Percentiles rank a stretch among this genome's conserved stretches.
These are phyloP conservation scores for Starmera pachycereana DNA, from an alignment of 805 yeast genomes.

Conservation along the genomic window DNA sequence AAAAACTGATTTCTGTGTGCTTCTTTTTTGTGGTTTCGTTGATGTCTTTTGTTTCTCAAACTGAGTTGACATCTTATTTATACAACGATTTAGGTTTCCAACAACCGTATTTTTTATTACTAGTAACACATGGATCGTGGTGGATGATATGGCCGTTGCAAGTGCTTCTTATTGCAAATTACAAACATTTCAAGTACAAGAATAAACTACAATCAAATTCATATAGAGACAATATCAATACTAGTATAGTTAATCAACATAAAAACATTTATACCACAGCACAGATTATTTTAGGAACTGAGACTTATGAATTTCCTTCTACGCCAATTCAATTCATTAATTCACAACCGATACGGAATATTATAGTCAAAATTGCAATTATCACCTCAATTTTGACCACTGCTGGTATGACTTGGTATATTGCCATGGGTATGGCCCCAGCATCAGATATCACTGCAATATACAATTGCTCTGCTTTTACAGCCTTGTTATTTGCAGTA, in stretches of 20 bases:
- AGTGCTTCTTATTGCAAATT: conserved; percentile 35
- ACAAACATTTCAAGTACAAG: conserved; percentile 29
- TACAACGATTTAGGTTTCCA: conserved; percentile 43
- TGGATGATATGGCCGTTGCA: conserved; percentile 64
- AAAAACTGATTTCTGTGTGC: conserved; percentile 33
- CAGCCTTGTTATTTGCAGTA: conserved; percentile 77
- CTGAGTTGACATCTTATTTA: conserved; percentile 68
- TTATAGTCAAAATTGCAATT: conserved; percentile 30
- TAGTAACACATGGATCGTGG: conserved; percentile 75
- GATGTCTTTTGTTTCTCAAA: conserved; percentile 62
- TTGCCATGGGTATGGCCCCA: conserved; percentile 70
- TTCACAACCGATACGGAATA: conserved; percentile 22
- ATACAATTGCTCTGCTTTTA: conserved; percentile 82
- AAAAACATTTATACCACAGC: conserved; percentile 28
- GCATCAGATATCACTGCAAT: conserved; percentile 86
- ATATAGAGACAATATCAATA: conserved; percentile 18
- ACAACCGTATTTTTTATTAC: conserved; percentile 61
- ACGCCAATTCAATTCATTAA: conserved; percentile 5
- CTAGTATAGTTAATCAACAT: conserved; percentile 33
- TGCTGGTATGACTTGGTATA: conserved; percentile 82
- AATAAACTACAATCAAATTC: conserved; percentile 4
- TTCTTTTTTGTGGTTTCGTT: conserved; percentile 38
- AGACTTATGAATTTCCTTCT: conserved; percentile 11
- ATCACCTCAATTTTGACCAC: conserved; percentile 51
- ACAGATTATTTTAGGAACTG: conserved; percentile 9